Percentiles rank a stretch among this genome's conserved stretches.
These are phyloP conservation scores for Thelonectria blattea DNA, from an alignment of 2,329 filamentous ascomycete genomes.

Conservation along the genomic window DNA sequence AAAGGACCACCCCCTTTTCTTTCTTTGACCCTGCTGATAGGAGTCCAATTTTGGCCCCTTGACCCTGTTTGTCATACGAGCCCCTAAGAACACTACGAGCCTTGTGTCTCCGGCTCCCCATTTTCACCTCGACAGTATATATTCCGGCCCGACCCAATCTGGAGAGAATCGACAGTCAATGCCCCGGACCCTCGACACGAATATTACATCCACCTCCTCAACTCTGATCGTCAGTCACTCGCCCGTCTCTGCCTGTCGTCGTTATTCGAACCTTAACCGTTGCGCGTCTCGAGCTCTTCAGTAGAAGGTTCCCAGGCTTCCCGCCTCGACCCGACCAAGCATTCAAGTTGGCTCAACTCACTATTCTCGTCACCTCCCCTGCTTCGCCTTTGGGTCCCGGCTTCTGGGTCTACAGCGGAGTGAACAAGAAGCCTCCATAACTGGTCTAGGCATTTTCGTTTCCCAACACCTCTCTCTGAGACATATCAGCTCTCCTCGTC, in stretches of 20 bases:
- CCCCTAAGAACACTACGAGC: slow-evolving; percentile 13
- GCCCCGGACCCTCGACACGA: slow-evolving; percentile 14
- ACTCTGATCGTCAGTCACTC: slow-evolving; percentile 7
- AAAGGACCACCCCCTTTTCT: slow-evolving; percentile 10
- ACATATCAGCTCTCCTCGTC: slow-evolving; percentile 18
- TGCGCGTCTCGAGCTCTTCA: slow-evolving; percentile 19
- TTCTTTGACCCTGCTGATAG: slow-evolving; percentile 2
- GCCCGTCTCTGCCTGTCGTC: slow-evolving; percentile 11
- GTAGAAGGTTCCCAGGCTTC: slow-evolving; percentile 24
- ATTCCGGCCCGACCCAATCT: slow-evolving; percentile 20
- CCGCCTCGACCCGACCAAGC: slow-evolving; percentile 49
- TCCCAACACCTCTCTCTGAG: slow-evolving; percentile 9
- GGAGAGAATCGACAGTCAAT: slow-evolving; percentile 21
- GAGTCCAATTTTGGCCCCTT: slow-evolving; percentile 22
- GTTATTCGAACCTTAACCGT: slow-evolving; percentile 5
- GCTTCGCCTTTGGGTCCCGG: slow-evolving; percentile 90
- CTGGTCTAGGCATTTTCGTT: slow-evolving; percentile 47
- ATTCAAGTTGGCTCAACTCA: slow-evolving; percentile 95
- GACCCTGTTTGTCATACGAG: slow-evolving; percentile 25
- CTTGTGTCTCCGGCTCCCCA: slow-evolving; percentile 7
- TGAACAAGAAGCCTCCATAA: slow-evolving; percentile 98
- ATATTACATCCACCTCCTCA: slow-evolving; percentile 11
- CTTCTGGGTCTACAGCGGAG: slow-evolving; percentile 94
- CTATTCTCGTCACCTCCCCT: slow-evolving; percentile 72
- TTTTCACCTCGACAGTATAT: slow-evolving; percentile 17